Percentiles rank a stretch among this genome's conserved stretches.
phyloP scores from a whole-genome alignment of 495 filamentous ascomycete species.

The Hypoxylon lenormandii region DNA sequence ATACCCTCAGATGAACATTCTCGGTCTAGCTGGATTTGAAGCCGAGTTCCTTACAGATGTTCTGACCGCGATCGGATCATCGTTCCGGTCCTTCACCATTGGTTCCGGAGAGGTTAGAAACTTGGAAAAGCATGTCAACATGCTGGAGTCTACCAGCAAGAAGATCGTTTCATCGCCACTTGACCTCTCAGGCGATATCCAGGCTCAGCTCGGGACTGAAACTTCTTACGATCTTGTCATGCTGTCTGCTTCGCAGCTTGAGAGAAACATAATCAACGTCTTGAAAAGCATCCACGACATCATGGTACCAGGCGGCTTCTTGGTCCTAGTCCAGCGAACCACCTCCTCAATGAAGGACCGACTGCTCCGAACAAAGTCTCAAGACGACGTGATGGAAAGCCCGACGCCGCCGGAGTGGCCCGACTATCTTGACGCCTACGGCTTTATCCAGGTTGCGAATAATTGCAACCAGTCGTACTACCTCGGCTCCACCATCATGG shows the following conservation, averaged over 20 bases:
- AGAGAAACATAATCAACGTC: slow-evolving; percentile 1
- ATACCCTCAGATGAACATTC: slow-evolving; percentile 58
- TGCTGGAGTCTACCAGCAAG: slow-evolving; percentile 17
- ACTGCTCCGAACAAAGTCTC: slow-evolving; percentile 30
- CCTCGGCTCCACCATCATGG: slow-evolving; percentile 51
- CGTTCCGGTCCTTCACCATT: slow-evolving; percentile 53
- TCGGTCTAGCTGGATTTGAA: slow-evolving; percentile 51
- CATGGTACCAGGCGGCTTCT: slow-evolving; percentile 58
- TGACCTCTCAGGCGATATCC: slow-evolving; percentile 37
- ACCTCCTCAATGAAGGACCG: slow-evolving; percentile 36
- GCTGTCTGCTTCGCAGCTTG: slow-evolving; percentile 51
- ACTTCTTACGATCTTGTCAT: slow-evolving; percentile 55
- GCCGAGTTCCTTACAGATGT: slow-evolving; percentile 49
- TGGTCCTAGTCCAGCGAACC: slow-evolving; percentile 53
- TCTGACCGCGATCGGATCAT: slow-evolving; percentile 48
- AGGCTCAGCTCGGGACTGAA: slow-evolving; percentile 29
- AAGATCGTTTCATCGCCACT: slow-evolving; percentile 45
- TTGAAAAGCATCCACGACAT: slow-evolving; percentile 45
- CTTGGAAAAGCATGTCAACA: slow-evolving; percentile 15
- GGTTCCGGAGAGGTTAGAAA: slow-evolving; percentile 39
- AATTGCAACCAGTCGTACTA: slow-evolving; percentile 49
- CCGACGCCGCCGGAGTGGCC: slow-evolving; percentile 52
- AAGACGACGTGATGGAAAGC: neutral
- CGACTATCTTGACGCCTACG: slow-evolving; percentile 52
- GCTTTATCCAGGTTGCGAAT: slow-evolving; percentile 45